These are phyloP conservation scores for Tricholomella constricta DNA, from an alignment of 768 basidiomycete genomes.

Conservation along the genomic window DNA sequence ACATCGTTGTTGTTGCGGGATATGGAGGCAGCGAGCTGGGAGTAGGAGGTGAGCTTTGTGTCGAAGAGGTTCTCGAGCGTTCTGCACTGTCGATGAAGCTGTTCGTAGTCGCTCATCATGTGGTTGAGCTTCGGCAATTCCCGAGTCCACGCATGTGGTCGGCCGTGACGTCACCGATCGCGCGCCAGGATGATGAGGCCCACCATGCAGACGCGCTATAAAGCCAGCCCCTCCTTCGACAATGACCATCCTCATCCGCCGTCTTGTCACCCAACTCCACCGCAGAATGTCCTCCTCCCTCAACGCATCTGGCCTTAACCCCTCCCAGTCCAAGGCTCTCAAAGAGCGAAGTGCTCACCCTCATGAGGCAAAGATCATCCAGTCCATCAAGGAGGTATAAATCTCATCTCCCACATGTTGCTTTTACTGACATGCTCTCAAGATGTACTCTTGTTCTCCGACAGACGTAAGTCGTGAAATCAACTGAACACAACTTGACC, in stretches of 20 bases:
- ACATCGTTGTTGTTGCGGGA: conserved; percentile 58
- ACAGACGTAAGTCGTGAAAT: conserved; percentile 27
- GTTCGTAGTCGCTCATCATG: conserved; percentile 80
- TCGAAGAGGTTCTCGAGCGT: conserved; percentile 94
- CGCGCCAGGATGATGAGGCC: too few species aligned
- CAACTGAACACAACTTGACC: too few species aligned
- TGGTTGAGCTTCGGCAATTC: conserved; percentile 8
- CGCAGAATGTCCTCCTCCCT: too few species aligned
- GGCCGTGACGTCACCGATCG: conserved; percentile 10
- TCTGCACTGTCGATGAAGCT: conserved; percentile 87
- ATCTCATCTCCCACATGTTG: background rate
- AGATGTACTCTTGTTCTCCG: conserved; percentile 43
- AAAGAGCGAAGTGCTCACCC: conserved; percentile 35
- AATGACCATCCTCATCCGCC: too few species aligned
- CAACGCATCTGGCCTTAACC: conserved; percentile 43
- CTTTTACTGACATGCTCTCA: conserved; percentile 1
- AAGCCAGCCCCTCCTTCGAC: background rate
- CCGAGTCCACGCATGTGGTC: conserved; percentile 6
- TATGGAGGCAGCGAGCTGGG: conserved; percentile 76
- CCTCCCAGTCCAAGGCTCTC: conserved; percentile 38
- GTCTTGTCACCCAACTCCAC: conserved; percentile 10
- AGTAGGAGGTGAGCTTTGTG: conserved; percentile 87
- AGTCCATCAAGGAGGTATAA: conserved; percentile 43
- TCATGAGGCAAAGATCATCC: conserved; percentile 38
- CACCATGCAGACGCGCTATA: too few species aligned